phyloP scores from a whole-genome alignment of 164 flowering plant genomes.

The Brasenia schreberi region DNA sequence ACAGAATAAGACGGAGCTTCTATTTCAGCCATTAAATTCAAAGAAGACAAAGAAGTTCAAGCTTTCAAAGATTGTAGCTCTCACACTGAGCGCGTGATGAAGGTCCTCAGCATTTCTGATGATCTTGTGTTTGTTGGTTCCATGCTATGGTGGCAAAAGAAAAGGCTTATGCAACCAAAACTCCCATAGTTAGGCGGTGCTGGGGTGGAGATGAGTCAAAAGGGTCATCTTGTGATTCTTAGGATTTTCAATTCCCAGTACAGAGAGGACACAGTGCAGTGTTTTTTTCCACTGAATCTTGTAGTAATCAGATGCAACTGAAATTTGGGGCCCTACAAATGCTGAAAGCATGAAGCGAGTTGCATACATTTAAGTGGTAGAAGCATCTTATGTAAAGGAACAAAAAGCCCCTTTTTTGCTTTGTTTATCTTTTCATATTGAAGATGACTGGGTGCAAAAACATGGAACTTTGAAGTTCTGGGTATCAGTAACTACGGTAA shows the following conservation, averaged over 20 bases:
- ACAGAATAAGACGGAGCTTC: conserved; percentile 57
- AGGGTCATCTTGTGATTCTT: no score
- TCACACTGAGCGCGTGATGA: conserved; percentile 63
- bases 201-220: no score
- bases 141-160: no score
- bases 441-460: neutral
- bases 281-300: no score
- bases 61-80: conserved; percentile 52
- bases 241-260: no score
- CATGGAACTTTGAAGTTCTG: neutral
- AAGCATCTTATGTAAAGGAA: neutral
- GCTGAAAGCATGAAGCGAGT: neutral
- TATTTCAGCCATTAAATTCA: conserved; percentile 55
- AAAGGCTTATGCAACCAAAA: no score
- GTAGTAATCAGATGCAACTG: neutral
- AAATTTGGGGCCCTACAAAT: neutral
- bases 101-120: neutral
- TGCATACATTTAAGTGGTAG: neutral
- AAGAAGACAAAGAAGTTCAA: conserved; percentile 51
- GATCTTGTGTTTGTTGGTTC: no score
- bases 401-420: neutral
- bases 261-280: no score
- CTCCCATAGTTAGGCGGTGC: no score
- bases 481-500: neutral
- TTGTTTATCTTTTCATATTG: neutral